Base-by-base conservation (phyloP, 495 filamentous ascomycete species). In the Daldinia grandis region DNA sequence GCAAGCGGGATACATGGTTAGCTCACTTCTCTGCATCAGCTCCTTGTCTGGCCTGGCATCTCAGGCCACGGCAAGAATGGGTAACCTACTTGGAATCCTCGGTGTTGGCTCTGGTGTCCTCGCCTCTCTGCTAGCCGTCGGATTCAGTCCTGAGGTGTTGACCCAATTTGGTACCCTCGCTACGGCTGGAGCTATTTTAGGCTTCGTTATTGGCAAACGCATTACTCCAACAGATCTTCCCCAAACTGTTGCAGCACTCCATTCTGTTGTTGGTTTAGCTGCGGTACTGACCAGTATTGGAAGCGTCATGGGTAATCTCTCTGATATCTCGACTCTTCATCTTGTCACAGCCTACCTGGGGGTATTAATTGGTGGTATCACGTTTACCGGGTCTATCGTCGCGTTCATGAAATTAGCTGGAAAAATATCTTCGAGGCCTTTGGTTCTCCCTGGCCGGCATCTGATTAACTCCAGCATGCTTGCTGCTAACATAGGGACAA, bases 211-310 rank as follows among this genome's bases (percentile, higher is more conserved):
- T 68, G 92, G 92, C n/a, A 90, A 91, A 64, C 87, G 91, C 57
- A 94, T 93, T 62, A 93, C 91, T 5, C 89, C 91, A 7, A 94
- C 91, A 14, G 90, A 91, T 62, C 85, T 95, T 35, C 92, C 92
- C 3, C 92, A 94, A 74, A 95, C 91, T 0, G 91, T 94, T 3
- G 92, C 92, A 15, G 91, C 91, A 0, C 77, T 95, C 44, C 92
- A 94, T 75, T 93, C 91, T 0, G 92, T 95, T 8, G 92, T 95
- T 31, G 92, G 92, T 74, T 81, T 95, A 8, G 91, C 91, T 12
- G 92, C 92, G 4, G 92, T 95, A 10, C 76, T 95, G 68, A 95
- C 92, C 28, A 93, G 90, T 76, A 90, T 93, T 62, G 92, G 91
- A 38, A 93, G 91, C 66, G 91, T 94, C 17, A 85, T 95, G 85